A percentile compares a stretch with the other conserved stretches of the same genome.
Conservation (phyloP, 257 asterid genomes). For the Echium plantagineum region DNA sequence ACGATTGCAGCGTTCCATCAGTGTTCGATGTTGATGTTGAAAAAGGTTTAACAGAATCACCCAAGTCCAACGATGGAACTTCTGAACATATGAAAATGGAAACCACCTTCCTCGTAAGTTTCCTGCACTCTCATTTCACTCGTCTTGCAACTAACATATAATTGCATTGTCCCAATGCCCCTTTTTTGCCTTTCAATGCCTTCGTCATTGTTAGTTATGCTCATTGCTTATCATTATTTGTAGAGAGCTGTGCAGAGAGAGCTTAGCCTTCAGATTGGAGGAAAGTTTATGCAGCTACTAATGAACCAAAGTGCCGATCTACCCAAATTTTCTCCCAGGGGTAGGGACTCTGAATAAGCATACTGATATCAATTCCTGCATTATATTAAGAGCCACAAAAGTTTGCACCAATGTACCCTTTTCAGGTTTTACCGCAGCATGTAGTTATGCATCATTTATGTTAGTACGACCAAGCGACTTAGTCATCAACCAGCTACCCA, state of each 20-base stretch:
- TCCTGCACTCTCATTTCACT: neutral
- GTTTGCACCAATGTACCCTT: no score
- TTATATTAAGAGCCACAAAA: neutral
- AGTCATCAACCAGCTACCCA: no score
- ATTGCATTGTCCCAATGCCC: constrained; percentile 7
- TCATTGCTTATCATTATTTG: neutral
- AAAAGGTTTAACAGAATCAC: constrained; percentile 41
- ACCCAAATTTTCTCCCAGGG: neutral
- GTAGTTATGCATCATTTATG: no score
- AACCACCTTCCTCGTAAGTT: constrained; percentile 42
- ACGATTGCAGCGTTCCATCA: constrained; percentile 23
- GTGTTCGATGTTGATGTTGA: constrained; percentile 41
- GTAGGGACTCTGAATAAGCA: neutral
- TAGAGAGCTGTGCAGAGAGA: neutral
- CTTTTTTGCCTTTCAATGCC: neutral
- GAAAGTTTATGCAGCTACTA: neutral
- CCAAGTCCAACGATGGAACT: constrained; percentile 26
- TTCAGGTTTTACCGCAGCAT: no score
- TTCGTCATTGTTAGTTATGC: neutral
- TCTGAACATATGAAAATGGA: constrained; percentile 33
- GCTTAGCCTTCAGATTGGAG: neutral
- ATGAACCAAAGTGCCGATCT: neutral
- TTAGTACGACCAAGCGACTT: no score
- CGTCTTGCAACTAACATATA: neutral
- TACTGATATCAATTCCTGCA: neutral